Conservation (phyloP, 805 yeast species). For the Hanseniaspora pseudoguilliermondii region DNA sequence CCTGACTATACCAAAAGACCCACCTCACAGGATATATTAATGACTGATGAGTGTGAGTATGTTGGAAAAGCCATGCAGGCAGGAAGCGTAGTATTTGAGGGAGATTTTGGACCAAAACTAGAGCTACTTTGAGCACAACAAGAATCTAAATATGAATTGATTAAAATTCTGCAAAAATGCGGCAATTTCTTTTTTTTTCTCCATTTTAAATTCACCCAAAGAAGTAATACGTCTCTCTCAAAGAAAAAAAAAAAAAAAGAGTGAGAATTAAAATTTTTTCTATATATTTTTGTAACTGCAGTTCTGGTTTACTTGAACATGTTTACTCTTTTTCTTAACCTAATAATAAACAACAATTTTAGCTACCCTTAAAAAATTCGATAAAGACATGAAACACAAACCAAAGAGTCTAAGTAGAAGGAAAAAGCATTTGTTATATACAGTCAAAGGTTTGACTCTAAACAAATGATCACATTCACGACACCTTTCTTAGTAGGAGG, state of each 20-base stretch:
- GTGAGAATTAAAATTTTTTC: background rate
- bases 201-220: background rate
- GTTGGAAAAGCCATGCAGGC: constrained; percentile 75
- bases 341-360: too few species aligned
- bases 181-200: background rate
- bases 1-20: constrained; percentile 76
- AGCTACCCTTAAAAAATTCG: too few species aligned
- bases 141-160: background rate
- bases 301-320: too few species aligned
- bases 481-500: background rate
- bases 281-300: too few species aligned
- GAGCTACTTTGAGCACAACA: constrained; percentile 24
- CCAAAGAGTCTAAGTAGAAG: background rate
- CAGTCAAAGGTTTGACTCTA: background rate
- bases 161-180: background rate
- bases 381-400: too few species aligned
- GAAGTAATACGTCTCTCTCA: background rate
- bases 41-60: constrained; percentile 56
- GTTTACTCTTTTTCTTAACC: too few species aligned
- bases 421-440: background rate
- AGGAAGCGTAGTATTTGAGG: constrained; percentile 91
- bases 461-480: background rate
- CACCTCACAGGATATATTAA: constrained; percentile 59
- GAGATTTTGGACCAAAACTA: constrained; percentile 81
- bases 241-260: background rate